Percentiles rank a stretch among this genome's conserved stretches.
Conservation (phyloP, 768 basidiomycete species). For the Mycena venus region DNA sequence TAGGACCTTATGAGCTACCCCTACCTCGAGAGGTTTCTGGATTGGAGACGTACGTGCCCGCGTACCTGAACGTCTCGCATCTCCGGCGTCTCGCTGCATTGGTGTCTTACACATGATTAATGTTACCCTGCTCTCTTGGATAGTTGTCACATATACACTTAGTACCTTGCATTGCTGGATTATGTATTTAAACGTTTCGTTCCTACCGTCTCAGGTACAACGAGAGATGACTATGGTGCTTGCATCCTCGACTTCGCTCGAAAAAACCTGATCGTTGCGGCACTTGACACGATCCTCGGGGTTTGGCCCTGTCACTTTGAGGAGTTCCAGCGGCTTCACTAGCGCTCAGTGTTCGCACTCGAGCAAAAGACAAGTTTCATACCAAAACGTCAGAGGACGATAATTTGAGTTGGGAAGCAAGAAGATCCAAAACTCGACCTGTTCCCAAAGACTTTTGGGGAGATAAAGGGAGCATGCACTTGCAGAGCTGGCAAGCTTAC, state of each 20-base stretch:
- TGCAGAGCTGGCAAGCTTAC: constrained; percentile 50
- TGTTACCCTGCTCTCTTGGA: constrained; percentile 25
- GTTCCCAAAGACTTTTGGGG: constrained; percentile 61
- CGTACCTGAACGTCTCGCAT: constrained; percentile 92
- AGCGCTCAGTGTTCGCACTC: neutral
- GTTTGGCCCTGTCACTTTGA: constrained; percentile 41
- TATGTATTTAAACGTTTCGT: constrained; percentile 52
- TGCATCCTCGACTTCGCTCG: constrained; percentile 69
- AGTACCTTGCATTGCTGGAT: constrained; percentile 59
- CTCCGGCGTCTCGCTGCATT: constrained; percentile 89
- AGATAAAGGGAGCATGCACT: neutral
- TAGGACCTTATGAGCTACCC: constrained; percentile 94
- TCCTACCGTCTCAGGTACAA: constrained; percentile 21
- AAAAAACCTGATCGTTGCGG: constrained; percentile 63
- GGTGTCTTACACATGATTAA: constrained; percentile 74
- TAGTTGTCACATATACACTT: constrained; percentile 42
- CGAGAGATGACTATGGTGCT: constrained; percentile 43
- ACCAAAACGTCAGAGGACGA: constrained; percentile 47
- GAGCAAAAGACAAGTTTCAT: neutral
- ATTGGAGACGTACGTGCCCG: constrained; percentile 95
- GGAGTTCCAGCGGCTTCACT: constrained; percentile 58
- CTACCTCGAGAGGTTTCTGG: constrained; percentile 95
- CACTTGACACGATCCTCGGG: constrained; percentile 45
- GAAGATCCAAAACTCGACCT: constrained; percentile 75
- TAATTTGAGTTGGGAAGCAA: constrained; percentile 54